These are phyloP conservation scores for Nakataea oryzae DNA, from an alignment of 2,329 filamentous ascomycete genomes.

Conservation along the genomic window DNA sequence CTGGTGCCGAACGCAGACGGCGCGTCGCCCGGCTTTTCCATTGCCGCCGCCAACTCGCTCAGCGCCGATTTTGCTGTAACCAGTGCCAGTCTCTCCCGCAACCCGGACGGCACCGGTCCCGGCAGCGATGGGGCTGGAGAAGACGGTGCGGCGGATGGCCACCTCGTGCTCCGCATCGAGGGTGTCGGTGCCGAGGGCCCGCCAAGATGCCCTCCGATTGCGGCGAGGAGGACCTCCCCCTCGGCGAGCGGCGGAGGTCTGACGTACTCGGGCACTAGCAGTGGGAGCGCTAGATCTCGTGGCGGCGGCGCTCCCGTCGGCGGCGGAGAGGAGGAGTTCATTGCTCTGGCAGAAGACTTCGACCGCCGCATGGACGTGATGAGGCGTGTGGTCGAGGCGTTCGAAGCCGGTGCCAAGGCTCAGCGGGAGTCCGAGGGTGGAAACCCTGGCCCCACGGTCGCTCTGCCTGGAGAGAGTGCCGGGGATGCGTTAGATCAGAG, in stretches of 20 bases:
- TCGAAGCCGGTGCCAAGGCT: neutral
- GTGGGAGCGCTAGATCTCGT: neutral
- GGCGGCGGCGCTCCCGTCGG: constrained; percentile 10
- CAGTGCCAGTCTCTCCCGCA: constrained; percentile 31
- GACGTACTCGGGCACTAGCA: neutral
- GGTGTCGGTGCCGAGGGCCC: constrained; percentile 29
- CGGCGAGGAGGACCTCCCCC: neutral
- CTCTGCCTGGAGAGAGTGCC: neutral
- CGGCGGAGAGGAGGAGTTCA: constrained; percentile 37
- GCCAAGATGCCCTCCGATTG: neutral
- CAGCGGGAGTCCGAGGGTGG: neutral
- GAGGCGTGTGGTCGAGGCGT: constrained; percentile 41
- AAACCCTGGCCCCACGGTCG: neutral
- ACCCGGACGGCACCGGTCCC: constrained; percentile 20
- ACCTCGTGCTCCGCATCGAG: constrained; percentile 53
- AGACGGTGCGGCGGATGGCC: constrained; percentile 17
- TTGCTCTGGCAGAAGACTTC: constrained; percentile 43
- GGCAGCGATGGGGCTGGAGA: constrained; percentile 18
- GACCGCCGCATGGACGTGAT: constrained; percentile 45
- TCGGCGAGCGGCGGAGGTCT: neutral
- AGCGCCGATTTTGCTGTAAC: constrained; percentile 61
- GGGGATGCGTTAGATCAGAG: neutral
- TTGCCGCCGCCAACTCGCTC: constrained; percentile 63
- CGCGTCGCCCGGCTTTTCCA: constrained; percentile 26
- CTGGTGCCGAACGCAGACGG: constrained; percentile 27